These are phyloP conservation scores for Allium cepa DNA, from an alignment of 106 monocot species.

Conservation along the genomic window DNA sequence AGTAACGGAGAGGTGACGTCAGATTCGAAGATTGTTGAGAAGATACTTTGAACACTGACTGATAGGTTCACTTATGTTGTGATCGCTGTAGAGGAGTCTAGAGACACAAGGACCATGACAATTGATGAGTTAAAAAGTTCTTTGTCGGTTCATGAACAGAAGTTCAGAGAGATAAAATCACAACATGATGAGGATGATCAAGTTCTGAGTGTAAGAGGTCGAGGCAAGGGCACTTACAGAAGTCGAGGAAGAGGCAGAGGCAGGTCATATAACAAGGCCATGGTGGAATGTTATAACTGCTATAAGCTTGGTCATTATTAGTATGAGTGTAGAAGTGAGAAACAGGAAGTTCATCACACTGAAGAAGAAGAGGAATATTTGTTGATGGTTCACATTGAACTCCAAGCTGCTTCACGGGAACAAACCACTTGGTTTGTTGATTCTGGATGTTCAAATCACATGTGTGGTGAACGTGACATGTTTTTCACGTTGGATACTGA, in stretches of 20 bases:
- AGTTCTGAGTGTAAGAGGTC: no score
- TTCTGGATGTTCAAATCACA: no score
- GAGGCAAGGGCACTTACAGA: not conserved
- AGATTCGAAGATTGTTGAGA: not conserved
- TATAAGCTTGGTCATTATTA: not conserved
- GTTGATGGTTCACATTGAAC: no score
- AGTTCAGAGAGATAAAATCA: no score
- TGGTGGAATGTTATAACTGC: not conserved
- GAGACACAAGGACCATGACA: not conserved
- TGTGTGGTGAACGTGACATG: no score
- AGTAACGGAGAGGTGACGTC: not conserved
- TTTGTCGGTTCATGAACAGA: not conserved
- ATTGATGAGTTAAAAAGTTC: slow-evolving; percentile 3
- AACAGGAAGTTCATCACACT: not conserved
- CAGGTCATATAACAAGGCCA: not conserved
- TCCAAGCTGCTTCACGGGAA: no score
- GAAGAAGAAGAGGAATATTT: no score
- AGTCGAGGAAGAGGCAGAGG: not conserved
- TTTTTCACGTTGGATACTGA: no score
- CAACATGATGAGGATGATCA: no score
- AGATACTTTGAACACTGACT: not conserved
- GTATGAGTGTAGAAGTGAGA: not conserved
- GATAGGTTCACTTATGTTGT: not conserved
- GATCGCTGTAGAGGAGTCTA: not conserved
- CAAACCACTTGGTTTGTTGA: no score